A percentile compares a stretch with the other conserved stretches of the same genome.
These are phyloP conservation scores for Homolaphlyctis polyrhiza DNA, from an alignment of 371 early-diverging fungal species.

Conservation along the genomic window DNA sequence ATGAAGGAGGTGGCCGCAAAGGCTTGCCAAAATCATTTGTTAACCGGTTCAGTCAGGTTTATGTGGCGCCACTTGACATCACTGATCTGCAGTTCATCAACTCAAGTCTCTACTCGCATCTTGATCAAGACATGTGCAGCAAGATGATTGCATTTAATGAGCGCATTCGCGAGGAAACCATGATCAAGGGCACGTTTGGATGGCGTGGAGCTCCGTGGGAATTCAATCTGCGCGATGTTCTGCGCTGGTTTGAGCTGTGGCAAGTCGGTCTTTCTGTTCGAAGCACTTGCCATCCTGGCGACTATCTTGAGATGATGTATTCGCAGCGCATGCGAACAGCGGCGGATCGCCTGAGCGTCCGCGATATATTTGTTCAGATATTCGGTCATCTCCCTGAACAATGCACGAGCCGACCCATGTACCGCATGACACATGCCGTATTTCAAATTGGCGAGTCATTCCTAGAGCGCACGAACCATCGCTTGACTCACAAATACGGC, in stretches of 20 bases:
- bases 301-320: constrained; percentile 76
- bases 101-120: constrained; percentile 59
- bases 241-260: constrained; percentile 85
- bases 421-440: constrained; percentile 22
- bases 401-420: constrained; percentile 23
- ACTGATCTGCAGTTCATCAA: constrained; percentile 79
- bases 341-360: constrained; percentile 68
- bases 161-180: constrained; percentile 77
- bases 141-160: constrained; percentile 87
- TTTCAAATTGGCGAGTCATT: constrained; percentile 67
- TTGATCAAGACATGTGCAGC: constrained; percentile 41
- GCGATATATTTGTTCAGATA: constrained; percentile 57
- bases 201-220: constrained; percentile 94
- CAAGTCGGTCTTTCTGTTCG: constrained; percentile 13
- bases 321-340: constrained; percentile 82
- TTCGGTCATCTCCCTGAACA: constrained; percentile 54
- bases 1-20: constrained; percentile 97
- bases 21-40: constrained; percentile 98
- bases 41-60: constrained; percentile 96
- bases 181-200: constrained; percentile 75
- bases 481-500: constrained; percentile 4
- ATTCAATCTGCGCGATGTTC: constrained; percentile 94
- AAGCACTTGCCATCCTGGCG: constrained; percentile 42
- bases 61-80: constrained; percentile 74
- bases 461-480: constrained; percentile 23